Evolutionary conservation across 371 early-diverging fungal species (phyloP), one percentile per base, ranked within the genome.

Genomic region (Dichotomocladium elegans): DNA sequence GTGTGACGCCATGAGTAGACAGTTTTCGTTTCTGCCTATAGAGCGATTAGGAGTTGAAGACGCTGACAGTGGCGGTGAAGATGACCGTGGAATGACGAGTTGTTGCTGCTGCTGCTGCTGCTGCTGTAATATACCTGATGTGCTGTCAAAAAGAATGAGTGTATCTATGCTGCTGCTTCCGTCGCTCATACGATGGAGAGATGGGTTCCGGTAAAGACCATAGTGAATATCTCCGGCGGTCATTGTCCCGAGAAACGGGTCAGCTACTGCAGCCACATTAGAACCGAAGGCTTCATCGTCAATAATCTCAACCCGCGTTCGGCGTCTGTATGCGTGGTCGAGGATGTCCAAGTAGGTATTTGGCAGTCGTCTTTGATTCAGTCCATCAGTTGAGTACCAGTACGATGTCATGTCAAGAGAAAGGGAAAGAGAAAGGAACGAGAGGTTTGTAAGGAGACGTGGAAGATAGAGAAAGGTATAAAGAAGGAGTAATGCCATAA

Each of bases 201-300:
- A 48, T 24, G 62, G 62, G 9, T 57, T 29, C 19, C 62, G 41
- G 41, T 61, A 61, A 4, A 61, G 48, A 17, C 62, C 62, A n/a
- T 52, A 61, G 34, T 61, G 62, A 31, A 61, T 61, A n/a, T 61
- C 62, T 3, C 62, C 62, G 4, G 62, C 47, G 6, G 62, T 61
- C 62, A 61, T 61, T 11, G 62, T 61, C 14, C 62, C 62, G n/a
- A 53, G 42, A 27, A 50, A 49, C n/a, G 62, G 62, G 28, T 53
- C 47, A 12, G 62, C 62, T 10, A 57, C 22, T 14, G 58, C 58
- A 17, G 54, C 50, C 6, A 53, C 35, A 17, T 42, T 35, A 14
- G 28, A 17, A 5, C 62, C 62, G 45, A 61, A 61, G 0, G 53
- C 57, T 41, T 53, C 48, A n/a, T 52, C 44, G 40, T 61, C 62